These are phyloP conservation scores for Yamadazyma akitaensis DNA, from an alignment of 805 yeast genomes.

Conservation along the genomic window DNA sequence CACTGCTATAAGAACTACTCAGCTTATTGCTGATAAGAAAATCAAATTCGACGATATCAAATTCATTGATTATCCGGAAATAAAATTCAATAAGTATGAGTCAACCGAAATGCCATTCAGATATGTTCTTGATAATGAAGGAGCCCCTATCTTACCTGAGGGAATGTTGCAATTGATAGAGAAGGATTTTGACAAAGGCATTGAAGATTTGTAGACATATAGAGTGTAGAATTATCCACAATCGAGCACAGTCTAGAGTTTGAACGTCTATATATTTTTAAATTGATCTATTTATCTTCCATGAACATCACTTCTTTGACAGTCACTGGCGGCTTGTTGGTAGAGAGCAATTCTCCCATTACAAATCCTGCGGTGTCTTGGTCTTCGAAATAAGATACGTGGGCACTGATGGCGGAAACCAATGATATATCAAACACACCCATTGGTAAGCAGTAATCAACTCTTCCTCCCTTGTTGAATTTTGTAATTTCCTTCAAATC, in stretches of 20 bases:
- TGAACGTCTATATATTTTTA: too few species aligned
- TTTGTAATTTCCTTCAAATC: slow-evolving; percentile 35
- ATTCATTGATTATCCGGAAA: slow-evolving; percentile 92
- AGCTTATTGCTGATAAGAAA: slow-evolving; percentile 62
- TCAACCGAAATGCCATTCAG: slow-evolving; percentile 98
- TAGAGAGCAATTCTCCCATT: slow-evolving; percentile 50
- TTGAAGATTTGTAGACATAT: slow-evolving; percentile 59
- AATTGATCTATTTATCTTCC: slow-evolving; percentile 7
- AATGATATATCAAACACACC: slow-evolving; percentile 77
- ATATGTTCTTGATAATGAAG: slow-evolving; percentile 62
- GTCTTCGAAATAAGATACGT: slow-evolving; percentile 84
- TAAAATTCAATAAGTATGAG: slow-evolving; percentile 81
- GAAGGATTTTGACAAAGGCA: slow-evolving; percentile 77
- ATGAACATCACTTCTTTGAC: slow-evolving; percentile 28
- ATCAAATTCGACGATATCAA: slow-evolving; percentile 65
- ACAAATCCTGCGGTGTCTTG: slow-evolving; percentile 79
- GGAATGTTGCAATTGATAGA: slow-evolving; percentile 89
- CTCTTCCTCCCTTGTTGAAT: slow-evolving; percentile 69
- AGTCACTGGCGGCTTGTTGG: slow-evolving; percentile 20
- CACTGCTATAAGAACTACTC: slow-evolving; percentile 92
- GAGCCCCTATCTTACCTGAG: slow-evolving; percentile 80
- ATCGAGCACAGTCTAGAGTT: too few species aligned
- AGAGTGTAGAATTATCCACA: neutral
- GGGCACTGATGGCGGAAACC: slow-evolving; percentile 81
- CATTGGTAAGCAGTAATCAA: slow-evolving; percentile 78